A percentile compares a stretch with the other conserved stretches of the same genome.
These are phyloP conservation scores for Astraeus odoratus DNA, from an alignment of 768 basidiomycete genomes.

Conservation along the genomic window DNA sequence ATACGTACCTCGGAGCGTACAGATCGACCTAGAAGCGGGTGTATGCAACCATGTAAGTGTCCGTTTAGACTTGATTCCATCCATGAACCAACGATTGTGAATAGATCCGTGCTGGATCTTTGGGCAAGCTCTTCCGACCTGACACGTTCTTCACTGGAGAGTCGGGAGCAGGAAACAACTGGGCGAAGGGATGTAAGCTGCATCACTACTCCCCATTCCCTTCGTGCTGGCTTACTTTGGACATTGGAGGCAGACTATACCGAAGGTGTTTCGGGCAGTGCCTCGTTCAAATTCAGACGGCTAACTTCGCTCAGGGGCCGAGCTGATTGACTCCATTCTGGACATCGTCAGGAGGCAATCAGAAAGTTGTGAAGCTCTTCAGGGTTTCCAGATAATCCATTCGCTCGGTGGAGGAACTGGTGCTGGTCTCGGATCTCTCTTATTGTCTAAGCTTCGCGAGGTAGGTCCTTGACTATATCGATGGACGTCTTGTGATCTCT, in stretches of 20 bases:
- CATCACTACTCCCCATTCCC: slow-evolving; percentile 8
- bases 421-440: slow-evolving; percentile 74
- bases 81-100: neutral
- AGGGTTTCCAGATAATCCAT: slow-evolving; percentile 87
- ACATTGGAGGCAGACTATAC: slow-evolving; percentile 59
- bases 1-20: slow-evolving; percentile 86
- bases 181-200: slow-evolving; percentile 86
- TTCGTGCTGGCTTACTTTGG: slow-evolving; percentile 13
- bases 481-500: slow-evolving; percentile 1
- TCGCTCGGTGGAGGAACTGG: slow-evolving; percentile 92
- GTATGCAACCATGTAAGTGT: slow-evolving; percentile 68
- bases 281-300: neutral
- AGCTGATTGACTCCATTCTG: slow-evolving; percentile 80
- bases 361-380: slow-evolving; percentile 77
- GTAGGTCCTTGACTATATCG: slow-evolving; percentile 28
- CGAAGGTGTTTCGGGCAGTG: slow-evolving; percentile 50
- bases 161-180: slow-evolving; percentile 81
- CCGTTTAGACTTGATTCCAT: neutral
- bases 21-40: slow-evolving; percentile 84
- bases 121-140: slow-evolving; percentile 77
- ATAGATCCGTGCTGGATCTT: slow-evolving; percentile 59
- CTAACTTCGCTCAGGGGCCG: slow-evolving; percentile 54
- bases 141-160: slow-evolving; percentile 72
- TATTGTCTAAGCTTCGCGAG: slow-evolving; percentile 79
- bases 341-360: slow-evolving; percentile 76